Conservation (phyloP, 306 rosid species). For the Lathyrus oleraceus region DNA sequence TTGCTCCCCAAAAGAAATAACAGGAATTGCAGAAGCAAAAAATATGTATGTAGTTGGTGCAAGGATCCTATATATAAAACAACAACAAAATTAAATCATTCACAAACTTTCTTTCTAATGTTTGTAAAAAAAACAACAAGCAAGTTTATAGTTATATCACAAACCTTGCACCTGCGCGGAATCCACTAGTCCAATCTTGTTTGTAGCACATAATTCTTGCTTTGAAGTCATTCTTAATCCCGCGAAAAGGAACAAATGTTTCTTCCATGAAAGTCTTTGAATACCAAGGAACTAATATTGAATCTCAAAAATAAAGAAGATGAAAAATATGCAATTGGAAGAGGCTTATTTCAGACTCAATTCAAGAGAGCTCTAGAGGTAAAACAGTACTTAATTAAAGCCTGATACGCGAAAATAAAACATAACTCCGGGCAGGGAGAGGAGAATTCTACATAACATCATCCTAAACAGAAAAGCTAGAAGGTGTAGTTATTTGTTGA, state of each 20-base stretch:
- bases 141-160: slow-evolving; percentile 34
- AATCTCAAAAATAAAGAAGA: slow-evolving; percentile 24
- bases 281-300: slow-evolving; percentile 33
- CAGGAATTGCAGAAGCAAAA: slow-evolving; percentile 98
- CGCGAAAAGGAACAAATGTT: slow-evolving; percentile 93
- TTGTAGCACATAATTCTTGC: slow-evolving; percentile 83
- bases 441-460: slow-evolving; percentile 39
- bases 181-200: slow-evolving; percentile 92
- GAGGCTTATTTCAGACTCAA: slow-evolving; percentile 28
- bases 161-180: slow-evolving; percentile 76
- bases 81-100: slow-evolving; percentile 28
- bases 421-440: slow-evolving; percentile 50
- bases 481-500: slow-evolving; percentile 38
- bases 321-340: slow-evolving; percentile 33
- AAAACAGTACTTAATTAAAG: slow-evolving; percentile 46
- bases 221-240: slow-evolving; percentile 84
- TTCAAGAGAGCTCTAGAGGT: slow-evolving; percentile 57
- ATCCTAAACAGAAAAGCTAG: slow-evolving; percentile 40
- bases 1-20: slow-evolving; percentile 95
- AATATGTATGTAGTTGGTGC: slow-evolving; percentile 97
- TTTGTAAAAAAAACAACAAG: no score
- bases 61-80: slow-evolving; percentile 64
- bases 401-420: slow-evolving; percentile 35
- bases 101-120: no score
- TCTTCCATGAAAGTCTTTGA: slow-evolving; percentile 71